Conservation (phyloP, 306 rosid species). For the Vigna reflexopilosa region DNA sequence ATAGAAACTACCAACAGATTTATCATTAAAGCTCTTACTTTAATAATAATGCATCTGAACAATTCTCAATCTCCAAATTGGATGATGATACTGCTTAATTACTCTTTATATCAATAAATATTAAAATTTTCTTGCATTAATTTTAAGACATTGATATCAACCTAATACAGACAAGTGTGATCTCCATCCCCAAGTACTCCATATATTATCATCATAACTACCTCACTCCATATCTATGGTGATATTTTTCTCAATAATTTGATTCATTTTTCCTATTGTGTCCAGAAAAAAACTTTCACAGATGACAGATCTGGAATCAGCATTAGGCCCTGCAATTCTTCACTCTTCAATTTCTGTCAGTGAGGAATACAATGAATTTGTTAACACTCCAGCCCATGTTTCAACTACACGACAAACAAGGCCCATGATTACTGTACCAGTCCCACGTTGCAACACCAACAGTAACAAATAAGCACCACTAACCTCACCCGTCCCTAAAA, state of each 20-base stretch:
- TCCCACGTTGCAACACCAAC: not conserved
- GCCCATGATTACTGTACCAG: conserved; percentile 40
- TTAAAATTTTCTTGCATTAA: no score
- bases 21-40: no score
- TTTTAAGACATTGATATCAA: not conserved
- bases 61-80: no score
- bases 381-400: conserved; percentile 29
- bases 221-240: not conserved
- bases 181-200: not conserved
- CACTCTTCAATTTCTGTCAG: not conserved
- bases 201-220: no score
- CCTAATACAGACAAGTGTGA: not conserved
- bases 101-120: no score
- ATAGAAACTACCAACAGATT: no score
- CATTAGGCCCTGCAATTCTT: conserved; percentile 31
- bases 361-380: conserved; percentile 21
- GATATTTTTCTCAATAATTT: not conserved
- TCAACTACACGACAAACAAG: conserved; percentile 26
- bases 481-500: not conserved
- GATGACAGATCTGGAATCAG: not conserved
- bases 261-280: not conserved
- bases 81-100: no score
- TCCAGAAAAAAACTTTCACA: not conserved
- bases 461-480: not conserved
- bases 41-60: no score